Evolutionary conservation across 441 rosid species (phyloP).

Genomic region (Gossypium lobatum): DNA sequence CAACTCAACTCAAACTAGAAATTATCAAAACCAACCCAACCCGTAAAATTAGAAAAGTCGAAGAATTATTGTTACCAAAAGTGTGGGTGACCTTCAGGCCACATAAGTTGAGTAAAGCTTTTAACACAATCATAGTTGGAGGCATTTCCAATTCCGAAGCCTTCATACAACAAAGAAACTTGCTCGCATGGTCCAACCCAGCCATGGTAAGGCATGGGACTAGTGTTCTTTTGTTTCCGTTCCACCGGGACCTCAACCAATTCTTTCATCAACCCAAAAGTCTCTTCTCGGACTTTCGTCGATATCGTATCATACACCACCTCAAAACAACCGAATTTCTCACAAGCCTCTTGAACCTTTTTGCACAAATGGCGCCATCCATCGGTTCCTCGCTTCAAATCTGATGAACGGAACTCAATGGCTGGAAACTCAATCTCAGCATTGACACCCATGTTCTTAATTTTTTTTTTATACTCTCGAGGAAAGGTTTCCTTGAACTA

Average conservation of each 20-base stretch:
- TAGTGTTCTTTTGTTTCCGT: slow-evolving; percentile 12
- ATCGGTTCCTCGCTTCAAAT: slow-evolving; percentile 9
- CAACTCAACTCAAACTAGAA: background rate
- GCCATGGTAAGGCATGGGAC: slow-evolving; percentile 16
- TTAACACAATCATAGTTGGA: slow-evolving; percentile 13
- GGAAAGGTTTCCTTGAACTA: background rate
- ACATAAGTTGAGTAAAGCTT: slow-evolving; percentile 13
- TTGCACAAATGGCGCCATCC: slow-evolving; percentile 14
- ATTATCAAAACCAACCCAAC: background rate
- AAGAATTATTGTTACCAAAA: background rate
- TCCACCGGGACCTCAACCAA: slow-evolving; percentile 12
- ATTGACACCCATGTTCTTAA: background rate
- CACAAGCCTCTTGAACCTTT: slow-evolving; percentile 21
- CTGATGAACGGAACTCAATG: background rate
- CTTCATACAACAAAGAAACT: slow-evolving; percentile 10
- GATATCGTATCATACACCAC: slow-evolving; percentile 10
- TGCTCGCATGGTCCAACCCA: background rate
- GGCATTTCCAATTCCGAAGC: slow-evolving; percentile 17
- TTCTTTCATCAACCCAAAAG: background rate
- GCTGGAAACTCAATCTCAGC: background rate
- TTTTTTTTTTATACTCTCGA: background rate
- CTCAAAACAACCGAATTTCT: slow-evolving; percentile 16
- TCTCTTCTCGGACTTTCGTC: slow-evolving; percentile 1
- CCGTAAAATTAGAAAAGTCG: background rate
- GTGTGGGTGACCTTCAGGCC: slow-evolving; percentile 11